These are phyloP conservation scores for Orbilia javanica DNA, from an alignment of 2,329 filamentous ascomycete genomes.

Conservation along the genomic window DNA sequence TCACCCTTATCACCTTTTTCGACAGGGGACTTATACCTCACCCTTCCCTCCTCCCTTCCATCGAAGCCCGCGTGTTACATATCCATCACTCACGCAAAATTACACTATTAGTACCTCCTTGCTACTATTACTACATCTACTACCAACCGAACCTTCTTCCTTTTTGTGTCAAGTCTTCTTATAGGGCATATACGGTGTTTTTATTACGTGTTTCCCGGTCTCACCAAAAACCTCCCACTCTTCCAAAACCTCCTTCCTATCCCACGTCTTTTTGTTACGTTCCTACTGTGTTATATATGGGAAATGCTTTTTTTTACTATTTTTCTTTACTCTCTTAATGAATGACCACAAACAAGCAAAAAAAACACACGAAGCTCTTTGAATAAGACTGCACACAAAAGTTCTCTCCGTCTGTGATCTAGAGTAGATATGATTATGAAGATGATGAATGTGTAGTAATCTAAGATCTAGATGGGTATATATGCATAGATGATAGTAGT, in stretches of 20 bases:
- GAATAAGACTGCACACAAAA: constrained; percentile 1
- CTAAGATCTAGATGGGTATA: not conserved
- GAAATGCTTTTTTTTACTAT: constrained; percentile 40
- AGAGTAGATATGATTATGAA: not conserved
- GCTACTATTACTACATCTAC: constrained; percentile 5
- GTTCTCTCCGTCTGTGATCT: not conserved
- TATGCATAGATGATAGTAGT: not conserved
- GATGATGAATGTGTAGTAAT: not conserved
- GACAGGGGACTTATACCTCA: constrained; percentile 11
- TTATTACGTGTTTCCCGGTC: constrained; percentile 41
- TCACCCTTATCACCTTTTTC: not conserved
- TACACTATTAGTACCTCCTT: constrained; percentile 9
- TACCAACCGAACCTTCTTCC: constrained; percentile 15
- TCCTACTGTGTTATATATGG: constrained; percentile 62
- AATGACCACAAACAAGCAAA: constrained; percentile 50
- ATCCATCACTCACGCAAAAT: constrained; percentile 20
- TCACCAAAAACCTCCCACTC: constrained; percentile 6
- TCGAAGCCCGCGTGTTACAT: constrained; percentile 30
- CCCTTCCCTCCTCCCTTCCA: not conserved
- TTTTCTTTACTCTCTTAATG: constrained; percentile 54
- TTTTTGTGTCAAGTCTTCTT: constrained; percentile 55
- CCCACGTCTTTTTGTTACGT: constrained; percentile 54
- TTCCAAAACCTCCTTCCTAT: constrained; percentile 4
- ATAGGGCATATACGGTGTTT: constrained; percentile 57
- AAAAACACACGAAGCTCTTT: constrained; percentile 6